Conservation (phyloP, 352 stramenopile genomes). For the Phytopythium vexans region DNA sequence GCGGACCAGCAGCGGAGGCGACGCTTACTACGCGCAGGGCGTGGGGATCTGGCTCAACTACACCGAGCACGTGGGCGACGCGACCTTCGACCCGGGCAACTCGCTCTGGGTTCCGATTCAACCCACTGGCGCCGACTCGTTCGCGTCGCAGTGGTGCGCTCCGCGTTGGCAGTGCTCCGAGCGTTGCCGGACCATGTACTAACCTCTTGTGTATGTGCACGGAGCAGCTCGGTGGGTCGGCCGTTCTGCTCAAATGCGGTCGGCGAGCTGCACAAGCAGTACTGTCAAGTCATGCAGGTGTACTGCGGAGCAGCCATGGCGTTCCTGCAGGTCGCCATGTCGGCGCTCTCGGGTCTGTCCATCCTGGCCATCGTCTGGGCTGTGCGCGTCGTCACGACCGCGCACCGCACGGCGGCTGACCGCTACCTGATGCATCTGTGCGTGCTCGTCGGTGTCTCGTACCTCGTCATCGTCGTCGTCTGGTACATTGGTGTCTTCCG, state of each 20-base stretch:
- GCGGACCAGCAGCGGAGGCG: slow-evolving; percentile 17
- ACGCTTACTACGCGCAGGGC: slow-evolving; percentile 71
- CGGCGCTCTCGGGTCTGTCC: slow-evolving; percentile 40
- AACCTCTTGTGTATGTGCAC: background rate
- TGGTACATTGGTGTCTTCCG: slow-evolving; percentile 77
- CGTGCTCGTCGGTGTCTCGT: slow-evolving; percentile 50
- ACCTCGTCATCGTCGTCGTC: slow-evolving; percentile 37
- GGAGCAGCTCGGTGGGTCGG: slow-evolving; percentile 22
- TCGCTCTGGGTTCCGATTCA: slow-evolving; percentile 75
- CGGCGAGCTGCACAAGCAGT: slow-evolving; percentile 71
- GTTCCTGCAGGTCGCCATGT: slow-evolving; percentile 57
- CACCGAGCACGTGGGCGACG: slow-evolving; percentile 69
- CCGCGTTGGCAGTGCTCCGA: background rate
- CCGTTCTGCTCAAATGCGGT: slow-evolving; percentile 47
- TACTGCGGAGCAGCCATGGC: slow-evolving; percentile 63
- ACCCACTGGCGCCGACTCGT: slow-evolving; percentile 49
- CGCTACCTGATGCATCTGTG: slow-evolving; percentile 72
- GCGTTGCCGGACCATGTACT: background rate
- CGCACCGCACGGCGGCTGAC: slow-evolving; percentile 59
- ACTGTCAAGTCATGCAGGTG: slow-evolving; percentile 65
- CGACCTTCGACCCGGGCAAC: slow-evolving; percentile 66
- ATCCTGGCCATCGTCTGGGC: slow-evolving; percentile 50
- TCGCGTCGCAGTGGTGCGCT: slow-evolving; percentile 57
- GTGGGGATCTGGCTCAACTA: slow-evolving; percentile 83
- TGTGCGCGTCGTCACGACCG: slow-evolving; percentile 44